A percentile compares a stretch with the other conserved stretches of the same genome.
These are phyloP conservation scores for Penicillium angulare DNA, from an alignment of 495 filamentous ascomycete genomes.

Conservation along the genomic window DNA sequence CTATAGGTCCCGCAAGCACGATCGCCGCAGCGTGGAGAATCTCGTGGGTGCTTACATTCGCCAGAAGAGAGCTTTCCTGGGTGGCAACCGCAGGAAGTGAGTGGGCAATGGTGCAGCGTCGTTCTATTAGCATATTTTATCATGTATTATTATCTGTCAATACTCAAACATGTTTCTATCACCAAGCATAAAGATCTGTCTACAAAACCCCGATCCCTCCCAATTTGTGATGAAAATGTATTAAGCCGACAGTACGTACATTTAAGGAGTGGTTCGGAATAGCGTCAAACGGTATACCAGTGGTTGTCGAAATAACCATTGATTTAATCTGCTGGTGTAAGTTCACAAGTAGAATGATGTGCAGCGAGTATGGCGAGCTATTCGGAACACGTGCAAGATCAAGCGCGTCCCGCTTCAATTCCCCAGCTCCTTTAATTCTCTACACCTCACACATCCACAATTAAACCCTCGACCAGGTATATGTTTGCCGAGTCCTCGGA, in stretches of 20 bases:
- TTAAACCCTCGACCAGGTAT: neutral
- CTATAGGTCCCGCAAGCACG: constrained; percentile 60
- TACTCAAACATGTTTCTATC: constrained; percentile 22
- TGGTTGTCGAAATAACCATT: neutral
- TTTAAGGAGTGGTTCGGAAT: too few relatives aligned
- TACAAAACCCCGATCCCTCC: too few relatives aligned
- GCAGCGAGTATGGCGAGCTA: neutral
- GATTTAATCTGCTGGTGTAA: neutral
- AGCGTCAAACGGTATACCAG: too few relatives aligned
- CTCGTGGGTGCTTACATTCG: constrained; percentile 67
- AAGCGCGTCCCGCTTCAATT: constrained; percentile 1
- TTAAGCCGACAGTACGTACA: too few relatives aligned
- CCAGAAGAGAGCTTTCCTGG: constrained; percentile 51
- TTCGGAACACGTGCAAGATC: neutral
- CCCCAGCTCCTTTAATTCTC: neutral
- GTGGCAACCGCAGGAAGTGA: constrained; percentile 28
- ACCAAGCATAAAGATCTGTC: too few relatives aligned
- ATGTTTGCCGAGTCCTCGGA: neutral
- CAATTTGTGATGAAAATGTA: too few relatives aligned
- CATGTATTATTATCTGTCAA: constrained; percentile 42
- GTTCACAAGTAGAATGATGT: neutral
- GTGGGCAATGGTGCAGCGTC: constrained; percentile 8
- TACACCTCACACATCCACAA: neutral
- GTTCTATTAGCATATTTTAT: constrained; percentile 27
- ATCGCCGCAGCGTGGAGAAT: constrained; percentile 68